Conservation (phyloP, 305 asterid genomes). For the Solanum hybrid region DNA sequence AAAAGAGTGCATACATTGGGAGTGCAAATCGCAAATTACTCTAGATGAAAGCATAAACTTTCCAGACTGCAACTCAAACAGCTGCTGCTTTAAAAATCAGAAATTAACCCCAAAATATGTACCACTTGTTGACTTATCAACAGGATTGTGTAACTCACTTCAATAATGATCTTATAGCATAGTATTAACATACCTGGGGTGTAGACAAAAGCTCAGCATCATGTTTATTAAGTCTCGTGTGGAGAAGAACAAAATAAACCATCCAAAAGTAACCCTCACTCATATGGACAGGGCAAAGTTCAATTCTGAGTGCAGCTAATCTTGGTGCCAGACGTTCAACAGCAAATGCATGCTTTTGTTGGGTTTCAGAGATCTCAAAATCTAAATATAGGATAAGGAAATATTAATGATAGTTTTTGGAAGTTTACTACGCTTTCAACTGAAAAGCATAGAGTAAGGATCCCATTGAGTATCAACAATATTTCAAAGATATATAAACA, state of each 20-base stretch:
- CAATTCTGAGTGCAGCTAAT: slow-evolving; percentile 91
- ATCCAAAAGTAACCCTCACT: slow-evolving; percentile 88
- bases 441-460: background rate
- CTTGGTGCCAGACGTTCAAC: slow-evolving; percentile 72
- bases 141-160: background rate
- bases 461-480: background rate
- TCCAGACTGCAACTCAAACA: background rate
- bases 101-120: background rate
- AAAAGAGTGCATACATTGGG: background rate
- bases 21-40: background rate
- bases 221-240: slow-evolving; percentile 67
- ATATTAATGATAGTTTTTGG: background rate
- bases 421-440: background rate
- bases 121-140: background rate
- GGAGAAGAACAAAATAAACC: slow-evolving; percentile 91
- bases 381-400: slow-evolving; percentile 31
- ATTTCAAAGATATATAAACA: background rate
- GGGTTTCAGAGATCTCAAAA: slow-evolving; percentile 68
- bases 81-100: background rate
- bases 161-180: background rate
- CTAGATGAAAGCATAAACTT: background rate
- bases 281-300: slow-evolving; percentile 94
- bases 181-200: slow-evolving; percentile 51
- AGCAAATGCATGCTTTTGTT: slow-evolving; percentile 61
- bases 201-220: slow-evolving; percentile 68